These are phyloP conservation scores for Myriosclerotinia curreyana DNA, from an alignment of 2,329 filamentous ascomycete species.

Conservation along the genomic window DNA sequence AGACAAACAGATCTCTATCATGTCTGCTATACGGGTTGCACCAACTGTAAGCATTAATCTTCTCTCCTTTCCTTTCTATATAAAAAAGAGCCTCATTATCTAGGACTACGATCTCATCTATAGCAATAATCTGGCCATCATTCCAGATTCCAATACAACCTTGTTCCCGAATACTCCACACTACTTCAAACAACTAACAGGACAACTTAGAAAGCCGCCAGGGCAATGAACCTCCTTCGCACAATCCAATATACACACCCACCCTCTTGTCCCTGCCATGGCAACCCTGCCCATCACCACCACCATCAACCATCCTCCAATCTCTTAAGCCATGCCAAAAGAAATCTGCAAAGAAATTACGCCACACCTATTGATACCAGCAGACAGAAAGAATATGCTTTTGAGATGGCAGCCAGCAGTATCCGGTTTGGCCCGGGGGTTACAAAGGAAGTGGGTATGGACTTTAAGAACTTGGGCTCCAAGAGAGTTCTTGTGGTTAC, in stretches of 20 bases:
- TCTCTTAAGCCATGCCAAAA: conserved; percentile 46
- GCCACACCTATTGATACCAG: conserved; percentile 74
- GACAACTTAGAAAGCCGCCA: conserved; percentile 49
- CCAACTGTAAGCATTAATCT: conserved; percentile 29
- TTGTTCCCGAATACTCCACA: background rate
- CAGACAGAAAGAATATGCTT: conserved; percentile 90
- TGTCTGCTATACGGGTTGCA: conserved; percentile 22
- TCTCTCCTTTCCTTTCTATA: background rate
- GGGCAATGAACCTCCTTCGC: conserved; percentile 71
- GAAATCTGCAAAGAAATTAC: conserved; percentile 49
- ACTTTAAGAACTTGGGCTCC: conserved; percentile 85
- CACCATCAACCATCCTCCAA: conserved; percentile 44
- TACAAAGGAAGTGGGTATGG: conserved; percentile 97
- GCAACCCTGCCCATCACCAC: conserved; percentile 78
- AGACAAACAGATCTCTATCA: background rate
- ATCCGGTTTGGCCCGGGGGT: conserved; percentile 92
- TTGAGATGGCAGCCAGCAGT: conserved; percentile 95
- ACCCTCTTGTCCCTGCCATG: conserved; percentile 87
- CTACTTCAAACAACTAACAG: conserved; percentile 21
- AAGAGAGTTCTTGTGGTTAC: conserved; percentile 91
- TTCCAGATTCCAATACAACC: too few species aligned
- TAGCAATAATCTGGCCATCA: too few species aligned
- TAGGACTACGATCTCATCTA: background rate
- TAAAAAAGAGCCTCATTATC: too few species aligned
- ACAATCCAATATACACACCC: conserved; percentile 91